Base-by-base conservation (phyloP, 352 stramenopile species). In the Phytophthora pseudosyringae region DNA sequence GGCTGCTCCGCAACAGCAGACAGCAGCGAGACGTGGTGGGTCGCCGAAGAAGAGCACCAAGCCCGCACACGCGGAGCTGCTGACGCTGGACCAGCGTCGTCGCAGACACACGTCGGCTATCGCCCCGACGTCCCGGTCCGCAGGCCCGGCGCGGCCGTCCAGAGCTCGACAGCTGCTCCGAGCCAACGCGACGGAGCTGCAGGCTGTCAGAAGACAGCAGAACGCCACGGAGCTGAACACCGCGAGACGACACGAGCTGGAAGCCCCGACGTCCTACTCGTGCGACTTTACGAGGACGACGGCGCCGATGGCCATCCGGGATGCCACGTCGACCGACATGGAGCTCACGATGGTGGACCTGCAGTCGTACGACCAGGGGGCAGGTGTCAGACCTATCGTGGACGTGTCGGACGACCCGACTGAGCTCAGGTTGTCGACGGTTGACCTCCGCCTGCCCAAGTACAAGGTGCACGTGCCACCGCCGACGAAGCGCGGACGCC, bases 371-470 rank as follows among this genome's bases (percentile, higher is more conserved):
- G 50, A 54, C n/a, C n/a, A 58, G 5, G 21, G 21, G 21, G 46
- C 38, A 33, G 50, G 58, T 25, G 10, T 33, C 4, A 41, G 59
- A 16, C 45, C 58, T 16, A 44, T 39, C n/a, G 10, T 64, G 29
- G 46, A 71, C 35, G 15, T 52, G 33, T 64, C 46, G 39, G 46
- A 69, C 9, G 41, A 54, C 18, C 35, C 44, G 1, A 59, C 35
- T 12, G 56, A 59, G 12, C 25, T 58, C 35, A 39, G 53, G 41
- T 38, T 61, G 1, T 76, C 58, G 21, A 64, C 53, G 1, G 54
- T 58, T 26, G 68, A 69, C 32, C 53, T 65, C 3, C 59, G 59
- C 12, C 25, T 59, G 8, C 52, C 62, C 4, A 72, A 69, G 62
- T 65, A 70, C 59, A 59, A 69, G 47, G 39, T 41, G 10, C 43